phyloP scores from a whole-genome alignment of 2,329 filamentous ascomycete species.

The Berkeleyomyces rouxiae region DNA sequence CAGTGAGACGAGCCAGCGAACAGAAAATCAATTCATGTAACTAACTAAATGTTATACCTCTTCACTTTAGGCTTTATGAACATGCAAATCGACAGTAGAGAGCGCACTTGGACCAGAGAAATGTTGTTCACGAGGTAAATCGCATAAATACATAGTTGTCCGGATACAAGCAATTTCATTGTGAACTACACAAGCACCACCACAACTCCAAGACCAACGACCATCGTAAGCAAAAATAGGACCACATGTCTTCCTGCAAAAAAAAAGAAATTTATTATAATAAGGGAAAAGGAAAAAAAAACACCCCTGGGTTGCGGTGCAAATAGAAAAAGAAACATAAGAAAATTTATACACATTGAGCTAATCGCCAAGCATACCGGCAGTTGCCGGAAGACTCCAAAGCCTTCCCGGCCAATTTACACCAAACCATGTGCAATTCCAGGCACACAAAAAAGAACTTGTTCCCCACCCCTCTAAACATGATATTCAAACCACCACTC shows the following conservation, averaged over 20 bases:
- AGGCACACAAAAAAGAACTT: not conserved
- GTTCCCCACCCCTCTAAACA: not conserved
- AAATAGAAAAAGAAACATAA: slow-evolving; percentile 5
- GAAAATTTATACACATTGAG: slow-evolving; percentile 13
- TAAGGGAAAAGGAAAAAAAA: not conserved
- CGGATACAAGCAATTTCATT: not conserved
- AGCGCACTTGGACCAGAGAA: no score
- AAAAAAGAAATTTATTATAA: not conserved
- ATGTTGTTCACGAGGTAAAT: no score
- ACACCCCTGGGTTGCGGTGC: not conserved
- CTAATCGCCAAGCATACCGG: not conserved
- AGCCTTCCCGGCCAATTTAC: not conserved
- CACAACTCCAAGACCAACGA: not conserved
- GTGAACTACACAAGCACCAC: not conserved
- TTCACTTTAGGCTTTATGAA: no score
- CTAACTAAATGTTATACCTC: no score
- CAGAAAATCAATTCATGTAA: no score
- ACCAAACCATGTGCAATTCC: not conserved
- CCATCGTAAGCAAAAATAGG: not conserved
- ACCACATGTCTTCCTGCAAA: no score
- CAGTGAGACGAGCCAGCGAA: no score
- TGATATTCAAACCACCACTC: not conserved
- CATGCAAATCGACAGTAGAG: no score
- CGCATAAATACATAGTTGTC: not conserved
- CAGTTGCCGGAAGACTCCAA: not conserved